Evolutionary conservation across 2,329 filamentous ascomycete species (phyloP).

Genomic region (Aureobasidium sp.): DNA sequence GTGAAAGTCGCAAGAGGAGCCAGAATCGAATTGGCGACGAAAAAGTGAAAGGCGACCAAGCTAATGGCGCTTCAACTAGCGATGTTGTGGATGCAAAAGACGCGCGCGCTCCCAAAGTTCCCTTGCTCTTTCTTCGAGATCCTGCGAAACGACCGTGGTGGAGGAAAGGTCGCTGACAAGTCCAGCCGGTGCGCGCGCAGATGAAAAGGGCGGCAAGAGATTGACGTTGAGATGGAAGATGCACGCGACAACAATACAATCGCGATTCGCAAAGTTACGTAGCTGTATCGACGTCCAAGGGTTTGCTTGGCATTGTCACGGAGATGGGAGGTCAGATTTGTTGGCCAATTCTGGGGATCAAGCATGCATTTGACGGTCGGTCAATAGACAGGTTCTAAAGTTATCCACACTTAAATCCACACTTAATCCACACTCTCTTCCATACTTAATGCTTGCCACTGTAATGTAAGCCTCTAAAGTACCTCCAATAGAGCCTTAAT

Average conservation of each 20-base stretch:
- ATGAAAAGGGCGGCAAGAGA: background rate
- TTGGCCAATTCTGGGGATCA: background rate
- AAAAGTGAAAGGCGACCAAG: conserved; percentile 10
- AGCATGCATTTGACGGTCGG: too few species aligned
- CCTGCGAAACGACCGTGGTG: background rate
- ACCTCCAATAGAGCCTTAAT: too few species aligned
- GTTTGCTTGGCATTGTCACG: background rate
- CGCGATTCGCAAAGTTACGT: conserved; percentile 3
- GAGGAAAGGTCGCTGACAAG: background rate
- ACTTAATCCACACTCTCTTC: too few species aligned
- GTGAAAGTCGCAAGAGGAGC: background rate
- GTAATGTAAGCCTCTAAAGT: too few species aligned
- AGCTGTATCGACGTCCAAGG: background rate
- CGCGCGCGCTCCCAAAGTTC: background rate
- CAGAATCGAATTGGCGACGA: background rate
- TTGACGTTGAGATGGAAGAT: background rate
- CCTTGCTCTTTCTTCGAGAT: background rate
- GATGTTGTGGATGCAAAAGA: background rate
- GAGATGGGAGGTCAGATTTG: background rate
- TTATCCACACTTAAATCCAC: too few species aligned
- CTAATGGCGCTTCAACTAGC: conserved; percentile 6
- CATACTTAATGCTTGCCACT: too few species aligned
- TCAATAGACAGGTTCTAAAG: too few species aligned
- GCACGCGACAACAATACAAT: conserved; percentile 6
- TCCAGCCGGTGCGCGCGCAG: conserved; percentile 2